Percentiles rank a stretch among this genome's conserved stretches.
Evolutionary conservation across 1,139 yeast species (phyloP).

Genomic region (Scheffersomyces stambukii): DNA sequence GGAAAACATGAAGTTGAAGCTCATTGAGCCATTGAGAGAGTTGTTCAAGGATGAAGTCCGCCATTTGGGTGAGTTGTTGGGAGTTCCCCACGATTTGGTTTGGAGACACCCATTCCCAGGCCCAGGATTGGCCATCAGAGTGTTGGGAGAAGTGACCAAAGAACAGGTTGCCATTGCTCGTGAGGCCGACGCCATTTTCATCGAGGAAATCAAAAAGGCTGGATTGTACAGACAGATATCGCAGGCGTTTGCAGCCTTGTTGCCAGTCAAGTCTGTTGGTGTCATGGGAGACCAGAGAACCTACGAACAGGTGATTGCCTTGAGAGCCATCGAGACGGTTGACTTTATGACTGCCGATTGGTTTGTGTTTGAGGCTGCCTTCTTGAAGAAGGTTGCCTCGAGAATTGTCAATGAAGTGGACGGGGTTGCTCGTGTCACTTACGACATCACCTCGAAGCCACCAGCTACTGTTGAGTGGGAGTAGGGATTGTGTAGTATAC

Average conservation of each 20-base stretch:
- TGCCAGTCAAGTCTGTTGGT: constrained; percentile 98
- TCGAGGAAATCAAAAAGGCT: constrained; percentile 89
- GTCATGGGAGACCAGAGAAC: constrained; percentile 99
- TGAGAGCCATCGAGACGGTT: constrained; percentile 94
- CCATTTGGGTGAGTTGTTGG: constrained; percentile 88
- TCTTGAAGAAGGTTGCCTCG: constrained; percentile 89
- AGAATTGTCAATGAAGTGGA: constrained; percentile 98
- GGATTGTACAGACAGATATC: constrained; percentile 91
- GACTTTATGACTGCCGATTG: constrained; percentile 99
- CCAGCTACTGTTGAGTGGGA: constrained; percentile 99
- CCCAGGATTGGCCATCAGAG: constrained; percentile 99
- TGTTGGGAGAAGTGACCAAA: constrained; percentile 92
- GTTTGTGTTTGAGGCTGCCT: constrained; percentile 89
- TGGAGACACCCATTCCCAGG: constrained; percentile 99
- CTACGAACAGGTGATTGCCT: constrained; percentile 97
- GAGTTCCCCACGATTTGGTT: constrained; percentile 93
- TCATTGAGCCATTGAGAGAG: constrained; percentile 97
- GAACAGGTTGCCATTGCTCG: constrained; percentile 94
- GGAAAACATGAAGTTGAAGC: constrained; percentile 96
- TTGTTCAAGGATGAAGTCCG: constrained; percentile 98
- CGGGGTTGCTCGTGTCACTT: constrained; percentile 98
- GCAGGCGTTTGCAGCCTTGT: constrained; percentile 94
- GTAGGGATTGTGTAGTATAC: no score
- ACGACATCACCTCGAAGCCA: constrained; percentile 97
- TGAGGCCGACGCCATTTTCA: constrained; percentile 93